Conservation (phyloP, 495 filamentous ascomycete genomes). For the Penicillium canescens region DNA sequence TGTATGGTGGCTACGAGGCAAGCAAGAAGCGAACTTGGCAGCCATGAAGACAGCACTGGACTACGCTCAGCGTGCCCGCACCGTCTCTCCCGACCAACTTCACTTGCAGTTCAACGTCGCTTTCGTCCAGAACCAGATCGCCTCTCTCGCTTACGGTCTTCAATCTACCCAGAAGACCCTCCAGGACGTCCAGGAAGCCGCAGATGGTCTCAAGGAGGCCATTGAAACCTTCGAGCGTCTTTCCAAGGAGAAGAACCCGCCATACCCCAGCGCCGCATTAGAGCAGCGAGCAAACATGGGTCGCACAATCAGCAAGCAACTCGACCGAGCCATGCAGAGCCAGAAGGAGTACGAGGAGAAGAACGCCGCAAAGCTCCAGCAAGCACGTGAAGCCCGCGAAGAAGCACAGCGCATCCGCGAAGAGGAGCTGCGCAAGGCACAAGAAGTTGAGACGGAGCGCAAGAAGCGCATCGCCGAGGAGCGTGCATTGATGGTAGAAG, state of each 20-base stretch:
- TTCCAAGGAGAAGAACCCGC: conserved; percentile 77
- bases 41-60: conserved; percentile 87
- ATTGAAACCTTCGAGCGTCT: conserved; percentile 81
- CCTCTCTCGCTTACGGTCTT: conserved; percentile 73
- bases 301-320: conserved; percentile 86
- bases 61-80: conserved; percentile 82
- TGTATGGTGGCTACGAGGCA: conserved; percentile 87
- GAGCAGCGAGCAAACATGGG: conserved; percentile 98
- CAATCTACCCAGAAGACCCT: conserved; percentile 74
- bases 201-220: conserved; percentile 82
- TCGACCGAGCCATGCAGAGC: conserved; percentile 77
- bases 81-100: conserved; percentile 75
- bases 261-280: conserved; percentile 85
- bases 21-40: conserved; percentile 71
- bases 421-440: conserved; percentile 64
- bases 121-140: conserved; percentile 93
- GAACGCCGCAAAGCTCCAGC: conserved; percentile 79
- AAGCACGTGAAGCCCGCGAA: conserved; percentile 74
- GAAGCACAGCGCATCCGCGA: conserved; percentile 73
- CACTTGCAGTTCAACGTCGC: conserved; percentile 97
- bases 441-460: conserved; percentile 66
- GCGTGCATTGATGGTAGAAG: conserved; percentile 72
- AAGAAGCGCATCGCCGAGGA: conserved; percentile 80
- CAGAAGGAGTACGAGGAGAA: conserved; percentile 92
- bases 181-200: conserved; percentile 74